A percentile compares a stretch with the other conserved stretches of the same genome.
These are phyloP conservation scores for Pachyrhizus erosus DNA, from an alignment of 306 rosid species.

Conservation along the genomic window DNA sequence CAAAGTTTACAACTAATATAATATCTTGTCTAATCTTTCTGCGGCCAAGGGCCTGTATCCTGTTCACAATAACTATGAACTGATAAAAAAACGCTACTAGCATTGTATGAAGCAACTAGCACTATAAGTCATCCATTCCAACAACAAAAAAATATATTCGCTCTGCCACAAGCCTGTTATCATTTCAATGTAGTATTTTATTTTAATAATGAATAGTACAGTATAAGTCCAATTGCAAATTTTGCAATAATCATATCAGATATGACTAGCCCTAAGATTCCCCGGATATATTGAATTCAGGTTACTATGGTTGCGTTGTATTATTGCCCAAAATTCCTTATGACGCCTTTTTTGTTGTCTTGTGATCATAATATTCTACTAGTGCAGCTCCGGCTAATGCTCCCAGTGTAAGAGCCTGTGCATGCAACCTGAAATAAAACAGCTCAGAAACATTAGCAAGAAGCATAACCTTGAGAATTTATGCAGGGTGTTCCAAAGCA, in stretches of 20 bases:
- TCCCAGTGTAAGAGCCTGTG: conserved; percentile 92
- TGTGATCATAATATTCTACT: conserved; percentile 84
- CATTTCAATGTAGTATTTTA: conserved; percentile 11
- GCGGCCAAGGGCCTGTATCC: background rate
- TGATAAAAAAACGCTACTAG: background rate
- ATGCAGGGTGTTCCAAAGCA: conserved; percentile 2
- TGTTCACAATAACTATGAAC: background rate
- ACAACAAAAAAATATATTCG: background rate
- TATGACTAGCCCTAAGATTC: background rate
- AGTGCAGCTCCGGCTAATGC: conserved; percentile 90
- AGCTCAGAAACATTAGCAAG: conserved; percentile 26
- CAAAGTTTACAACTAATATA: background rate
- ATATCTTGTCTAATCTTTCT: background rate
- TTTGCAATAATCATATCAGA: conserved; percentile 6
- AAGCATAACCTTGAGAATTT: background rate
- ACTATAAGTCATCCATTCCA: background rate
- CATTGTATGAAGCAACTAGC: background rate
- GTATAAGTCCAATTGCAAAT: conserved; percentile 5
- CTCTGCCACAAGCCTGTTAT: background rate
- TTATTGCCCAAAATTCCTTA: conserved; percentile 31
- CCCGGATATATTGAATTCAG: conserved; percentile 16
- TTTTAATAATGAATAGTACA: background rate
- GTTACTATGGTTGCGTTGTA: background rate
- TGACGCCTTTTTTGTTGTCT: conserved; percentile 46
- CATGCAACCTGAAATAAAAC: conserved; percentile 75